Evolutionary conservation across 1,284 basidiomycete genomes (phyloP), one percentile per base, ranked within the genome.

Genomic region (Cystobasidiaceae sp.): DNA sequence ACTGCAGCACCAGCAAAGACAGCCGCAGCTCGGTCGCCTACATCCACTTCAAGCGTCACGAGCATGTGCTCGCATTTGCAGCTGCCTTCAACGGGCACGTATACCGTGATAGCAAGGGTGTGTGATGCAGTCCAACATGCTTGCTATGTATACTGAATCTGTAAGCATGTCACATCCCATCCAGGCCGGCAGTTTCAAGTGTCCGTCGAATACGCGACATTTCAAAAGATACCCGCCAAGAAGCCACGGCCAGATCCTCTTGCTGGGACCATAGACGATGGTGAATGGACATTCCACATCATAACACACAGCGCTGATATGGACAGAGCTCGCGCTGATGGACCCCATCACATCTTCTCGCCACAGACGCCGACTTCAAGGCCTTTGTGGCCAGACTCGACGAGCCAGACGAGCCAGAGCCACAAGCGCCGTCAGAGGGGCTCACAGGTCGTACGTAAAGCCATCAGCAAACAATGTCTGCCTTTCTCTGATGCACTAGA

Each of bases 131-230:
- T 23, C 39, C 33, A 13, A 5, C 37, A 37, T 25, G 30, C 9
- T 45, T 41, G 23, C 27, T 25, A 62, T n/a, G n/a, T n/a, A n/a
- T n/a, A n/a, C n/a, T n/a, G n/a, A n/a, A 17, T 6, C 46, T 49
- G 7, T 49, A 5, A 21, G 46, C 27, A 6, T 19, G n/a, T 4
- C 46, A 4, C 27, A 11, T 9, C 15, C 6, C 37, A 7, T 5
- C 0, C 71, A 93, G 93, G 93, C 9, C 87, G 87, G 72, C 90
- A 94, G 74, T 89, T 84, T 2, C 82, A 86, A 61, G 91, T 90
- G 1, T 81, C 96, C 1, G 92, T 98, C 2, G 94, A 98, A 77
- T 97, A 89, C 74, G 89, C 94, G 0, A 92, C 93, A 0, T 90
- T 87, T 69, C 93, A 93, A 76, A 96, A 91, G 77, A 78, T 87